Conservation (phyloP, 305 asterid species). For the Solanum chacoense region DNA sequence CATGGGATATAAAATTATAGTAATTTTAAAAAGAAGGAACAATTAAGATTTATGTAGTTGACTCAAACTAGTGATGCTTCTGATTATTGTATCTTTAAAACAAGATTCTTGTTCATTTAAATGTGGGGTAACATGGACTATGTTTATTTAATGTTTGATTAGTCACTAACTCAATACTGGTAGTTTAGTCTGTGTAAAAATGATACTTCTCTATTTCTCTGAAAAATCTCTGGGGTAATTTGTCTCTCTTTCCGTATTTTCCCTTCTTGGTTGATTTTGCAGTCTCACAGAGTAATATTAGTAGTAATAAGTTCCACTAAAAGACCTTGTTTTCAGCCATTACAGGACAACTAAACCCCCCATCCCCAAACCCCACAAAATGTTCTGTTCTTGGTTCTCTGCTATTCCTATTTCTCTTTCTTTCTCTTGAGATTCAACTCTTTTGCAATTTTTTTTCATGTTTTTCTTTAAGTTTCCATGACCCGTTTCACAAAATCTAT, state of each 20-base stretch:
- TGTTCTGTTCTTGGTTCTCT: neutral
- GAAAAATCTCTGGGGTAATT: slow-evolving; percentile 30
- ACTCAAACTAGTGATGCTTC: neutral
- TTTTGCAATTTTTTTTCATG: neutral
- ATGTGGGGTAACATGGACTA: neutral
- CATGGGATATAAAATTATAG: neutral
- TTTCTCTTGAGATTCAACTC: neutral
- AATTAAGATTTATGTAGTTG: neutral
- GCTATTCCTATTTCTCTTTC: neutral
- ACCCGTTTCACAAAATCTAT: neutral
- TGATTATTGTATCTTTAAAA: neutral
- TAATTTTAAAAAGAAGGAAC: neutral
- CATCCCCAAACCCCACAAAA: neutral
- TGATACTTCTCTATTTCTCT: neutral
- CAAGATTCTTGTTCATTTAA: neutral
- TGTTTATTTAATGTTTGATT: neutral
- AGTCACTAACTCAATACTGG: neutral
- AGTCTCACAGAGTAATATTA: slow-evolving; percentile 9
- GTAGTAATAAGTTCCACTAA: slow-evolving; percentile 12
- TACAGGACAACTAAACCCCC: neutral
- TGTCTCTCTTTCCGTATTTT: slow-evolving; percentile 11
- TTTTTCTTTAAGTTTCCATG: neutral
- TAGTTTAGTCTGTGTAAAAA: neutral
- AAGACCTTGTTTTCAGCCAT: slow-evolving; percentile 22
- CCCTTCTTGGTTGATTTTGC: slow-evolving; percentile 15